Percentiles rank a stretch among this genome's conserved stretches.
Evolutionary conservation across 352 stramenopile genomes (phyloP).

Genomic region (Phytophthora palmivora): DNA sequence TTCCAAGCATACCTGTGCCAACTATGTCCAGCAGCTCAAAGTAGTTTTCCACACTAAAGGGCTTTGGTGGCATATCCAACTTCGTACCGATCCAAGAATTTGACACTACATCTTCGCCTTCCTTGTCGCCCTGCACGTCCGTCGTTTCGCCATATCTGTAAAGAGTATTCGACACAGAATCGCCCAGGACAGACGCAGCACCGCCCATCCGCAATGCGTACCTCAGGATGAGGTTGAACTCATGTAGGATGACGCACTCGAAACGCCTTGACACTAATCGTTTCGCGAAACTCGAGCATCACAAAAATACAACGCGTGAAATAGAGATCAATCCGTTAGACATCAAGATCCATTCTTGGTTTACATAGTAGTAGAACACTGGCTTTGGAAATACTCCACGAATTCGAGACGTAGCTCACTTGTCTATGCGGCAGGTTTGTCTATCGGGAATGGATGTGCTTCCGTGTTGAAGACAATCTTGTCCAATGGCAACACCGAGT

Average conservation of each 20-base stretch:
- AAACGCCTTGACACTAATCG: constrained; percentile 17
- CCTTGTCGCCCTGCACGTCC: constrained; percentile 11
- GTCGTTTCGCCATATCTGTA: constrained; percentile 32
- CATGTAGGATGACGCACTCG: constrained; percentile 25
- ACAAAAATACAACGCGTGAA: constrained; percentile 27
- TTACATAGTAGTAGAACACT: constrained; percentile 18
- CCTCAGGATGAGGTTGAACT: constrained; percentile 10
- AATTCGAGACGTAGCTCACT: constrained; percentile 25
- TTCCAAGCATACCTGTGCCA: constrained; percentile 77
- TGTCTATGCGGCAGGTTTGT: constrained; percentile 25
- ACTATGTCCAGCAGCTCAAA: constrained; percentile 67
- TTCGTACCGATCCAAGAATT: constrained; percentile 55
- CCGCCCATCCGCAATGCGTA: constrained; percentile 28
- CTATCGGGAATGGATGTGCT: constrained; percentile 83
- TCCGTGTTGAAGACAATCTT: constrained; percentile 92
- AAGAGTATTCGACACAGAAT: constrained; percentile 13
- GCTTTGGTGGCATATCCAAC: constrained; percentile 63
- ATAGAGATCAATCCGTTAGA: constrained; percentile 22
- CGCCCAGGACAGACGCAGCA: constrained; percentile 25
- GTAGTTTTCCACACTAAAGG: constrained; percentile 59
- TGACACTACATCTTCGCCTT: background rate
- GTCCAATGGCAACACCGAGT: constrained; percentile 81
- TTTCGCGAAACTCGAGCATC: constrained; percentile 1
- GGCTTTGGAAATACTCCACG: constrained; percentile 14
- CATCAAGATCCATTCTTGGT: constrained; percentile 19